phyloP scores from a whole-genome alignment of 1,284 basidiomycete genomes.

The Malassezia slooffiae region DNA sequence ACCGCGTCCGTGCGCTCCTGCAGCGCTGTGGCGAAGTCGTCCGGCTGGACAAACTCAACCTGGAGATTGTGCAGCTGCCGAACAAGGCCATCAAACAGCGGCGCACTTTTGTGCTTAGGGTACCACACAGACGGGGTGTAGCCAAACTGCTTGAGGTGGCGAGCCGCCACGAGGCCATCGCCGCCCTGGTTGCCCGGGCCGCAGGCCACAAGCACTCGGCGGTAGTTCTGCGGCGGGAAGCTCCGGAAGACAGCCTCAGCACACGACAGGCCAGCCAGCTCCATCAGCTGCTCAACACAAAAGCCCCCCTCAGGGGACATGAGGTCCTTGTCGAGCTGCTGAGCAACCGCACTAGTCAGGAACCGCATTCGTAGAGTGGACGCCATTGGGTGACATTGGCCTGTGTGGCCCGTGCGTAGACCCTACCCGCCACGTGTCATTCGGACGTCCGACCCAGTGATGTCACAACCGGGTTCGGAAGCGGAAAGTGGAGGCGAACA shows the following conservation, averaged over 20 bases:
- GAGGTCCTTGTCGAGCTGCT: conserved; percentile 34
- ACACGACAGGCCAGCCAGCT: conserved; percentile 90
- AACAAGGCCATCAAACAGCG: conserved; percentile 56
- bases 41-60: conserved; percentile 53
- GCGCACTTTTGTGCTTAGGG: conserved; percentile 36
- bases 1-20: conserved; percentile 62
- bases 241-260: conserved; percentile 73
- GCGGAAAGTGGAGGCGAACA: no score
- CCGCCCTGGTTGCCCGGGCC: conserved; percentile 80
- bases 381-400: background rate
- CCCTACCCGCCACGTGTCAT: no score
- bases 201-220: conserved; percentile 70
- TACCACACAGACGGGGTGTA: conserved; percentile 39
- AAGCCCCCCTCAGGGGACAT: conserved; percentile 34
- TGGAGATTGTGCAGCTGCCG: conserved; percentile 77
- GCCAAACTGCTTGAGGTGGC: conserved; percentile 58
- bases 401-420: background rate
- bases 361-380: conserved; percentile 21
- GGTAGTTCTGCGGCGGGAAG: conserved; percentile 57
- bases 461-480: no score
- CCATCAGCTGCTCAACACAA: conserved; percentile 66
- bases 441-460: no score
- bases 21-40: conserved; percentile 54
- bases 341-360: conserved; percentile 28
- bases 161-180: conserved; percentile 88